Evolutionary conservation across 768 basidiomycete species (phyloP), one percentile per base, ranked within the genome.

Genomic region (Gautieria morchelliformis): DNA sequence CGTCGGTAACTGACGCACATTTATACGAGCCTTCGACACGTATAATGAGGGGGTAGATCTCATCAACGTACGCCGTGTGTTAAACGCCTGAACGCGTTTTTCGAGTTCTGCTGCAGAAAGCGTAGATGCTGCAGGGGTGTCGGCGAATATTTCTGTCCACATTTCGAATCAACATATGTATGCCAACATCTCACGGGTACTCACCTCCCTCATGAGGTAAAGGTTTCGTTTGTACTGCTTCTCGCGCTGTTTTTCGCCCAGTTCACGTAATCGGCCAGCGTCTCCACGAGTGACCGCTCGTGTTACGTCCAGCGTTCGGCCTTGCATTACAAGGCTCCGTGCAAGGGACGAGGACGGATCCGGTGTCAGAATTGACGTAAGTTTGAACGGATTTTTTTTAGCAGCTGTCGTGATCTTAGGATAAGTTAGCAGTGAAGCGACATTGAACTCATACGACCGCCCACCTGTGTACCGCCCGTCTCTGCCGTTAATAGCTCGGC

Each of bases 191-290:
- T 44, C 14, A 60, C 51, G 52, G 37, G 7, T 30, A 72, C 83
- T 63, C 65, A 90, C 94, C 90, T 75, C 96, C 96, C 80, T 99
- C 96, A 12, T 90, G 82, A 99, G 82, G 68, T 99, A 97, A 67
- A 96, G 83, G 67, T 97, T 96, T 22, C 95, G 81, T 68, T 95
- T 94, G 70, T 99, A 96, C 0, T 85, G 85, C 69, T 94, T 94
- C 69, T 92, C 84, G 49, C 92, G 78, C 59, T 79, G 77, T 65
- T 82, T 84, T 67, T 94, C 93, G 4, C 88, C 86, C 17, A 86
- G 89, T 60, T 96, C 93, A 66, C 88, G 90, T 48, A 97, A 78
- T 68, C 87, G 88, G 5, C 81, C 79, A 6, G 96, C 96, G 62
- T 88, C 80, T 60, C 93, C 93, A 52, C 93, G 74, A 1, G 92